Conservation (phyloP, 2,329 filamentous ascomycete species). For the Macrophomina pseudophaseolina region DNA sequence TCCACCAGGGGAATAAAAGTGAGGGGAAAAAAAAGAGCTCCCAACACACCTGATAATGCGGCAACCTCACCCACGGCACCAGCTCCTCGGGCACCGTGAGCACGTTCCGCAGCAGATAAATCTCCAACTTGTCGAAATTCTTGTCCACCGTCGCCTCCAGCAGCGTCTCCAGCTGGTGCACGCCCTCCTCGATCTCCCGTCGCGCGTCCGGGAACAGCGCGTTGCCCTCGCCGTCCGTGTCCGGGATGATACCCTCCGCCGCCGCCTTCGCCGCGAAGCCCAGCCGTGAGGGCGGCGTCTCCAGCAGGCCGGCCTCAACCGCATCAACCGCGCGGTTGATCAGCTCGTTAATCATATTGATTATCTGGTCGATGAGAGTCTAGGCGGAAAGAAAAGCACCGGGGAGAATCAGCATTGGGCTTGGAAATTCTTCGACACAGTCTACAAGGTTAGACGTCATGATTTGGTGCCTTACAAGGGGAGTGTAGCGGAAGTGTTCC, state of each 20-base stretch:
- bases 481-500: constrained; percentile 94
- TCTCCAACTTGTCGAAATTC: constrained; percentile 61
- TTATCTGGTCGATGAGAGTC: constrained; percentile 96
- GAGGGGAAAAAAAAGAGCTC: neutral
- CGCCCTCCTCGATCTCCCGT: constrained; percentile 83
- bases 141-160: constrained; percentile 56
- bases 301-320: constrained; percentile 80
- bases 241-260: constrained; percentile 52
- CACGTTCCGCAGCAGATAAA: constrained; percentile 85
- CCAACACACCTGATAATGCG: constrained; percentile 75
- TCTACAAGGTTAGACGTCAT: neutral
- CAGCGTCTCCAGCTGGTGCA: constrained; percentile 56
- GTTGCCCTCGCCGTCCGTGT: constrained; percentile 44
- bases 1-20: no score
- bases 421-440: neutral
- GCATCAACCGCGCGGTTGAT: constrained; percentile 88
- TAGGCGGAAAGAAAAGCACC: constrained; percentile 42
- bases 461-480: constrained; percentile 68
- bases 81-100: constrained; percentile 63
- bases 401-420: constrained; percentile 14
- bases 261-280: constrained; percentile 70
- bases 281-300: constrained; percentile 73
- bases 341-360: constrained; percentile 93
- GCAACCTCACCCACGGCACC: constrained; percentile 77
- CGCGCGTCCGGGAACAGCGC: constrained; percentile 56